Base-by-base conservation (phyloP, 345 rosid species). In the Carallia pectinifolia region DNA sequence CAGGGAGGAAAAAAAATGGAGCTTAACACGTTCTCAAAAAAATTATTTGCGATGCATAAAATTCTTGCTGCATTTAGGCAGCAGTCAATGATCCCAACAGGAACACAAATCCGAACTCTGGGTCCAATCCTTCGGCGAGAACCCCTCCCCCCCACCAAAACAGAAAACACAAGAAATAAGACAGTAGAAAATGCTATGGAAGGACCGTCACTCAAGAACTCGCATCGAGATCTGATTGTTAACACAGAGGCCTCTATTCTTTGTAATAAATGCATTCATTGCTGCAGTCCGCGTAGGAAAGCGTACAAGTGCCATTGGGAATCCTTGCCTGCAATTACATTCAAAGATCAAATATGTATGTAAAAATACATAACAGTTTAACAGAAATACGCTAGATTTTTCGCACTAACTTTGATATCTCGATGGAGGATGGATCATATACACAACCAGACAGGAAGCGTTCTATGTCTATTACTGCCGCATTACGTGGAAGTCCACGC, bases 371-470 rank as follows among this genome's bases (percentile, higher is more conserved):
- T 56, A 56, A 56, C 31, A 56, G 33, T 56, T 56, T 44, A 44
- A 44, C 16, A 44, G 50, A 44, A 44, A 15, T 4, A 44, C 13
- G 50, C 50, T 12, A 44, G 63, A 16, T 34, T 2, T 13, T 52
- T 39, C 38, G 48, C 50, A 76, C 82, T 75, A 37, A 86, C 93
- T 87, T 78, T 40, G 64, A 36, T 44, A 77, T 44, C 58, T 77
- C 79, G 70, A 86, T 74, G 64, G 89, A 79, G 36, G 89, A 85
- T 34, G 82, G 71, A 50, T 87, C 74, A 66, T 68, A 87, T 44
- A 85, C 85, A 80, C 85, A 91, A 37, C 93, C 91, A 9, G 86
- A 77, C 56, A 91, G 76, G 77, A 89, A 87, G 77, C 89, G 86
- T 50, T 91, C 95, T 27, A 89, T 39, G 63, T 91, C 97, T 8